A percentile compares a stretch with the other conserved stretches of the same genome.
These are phyloP conservation scores for Aureobasidium namibiae DNA, from an alignment of 2,329 filamentous ascomycete species.

Conservation along the genomic window DNA sequence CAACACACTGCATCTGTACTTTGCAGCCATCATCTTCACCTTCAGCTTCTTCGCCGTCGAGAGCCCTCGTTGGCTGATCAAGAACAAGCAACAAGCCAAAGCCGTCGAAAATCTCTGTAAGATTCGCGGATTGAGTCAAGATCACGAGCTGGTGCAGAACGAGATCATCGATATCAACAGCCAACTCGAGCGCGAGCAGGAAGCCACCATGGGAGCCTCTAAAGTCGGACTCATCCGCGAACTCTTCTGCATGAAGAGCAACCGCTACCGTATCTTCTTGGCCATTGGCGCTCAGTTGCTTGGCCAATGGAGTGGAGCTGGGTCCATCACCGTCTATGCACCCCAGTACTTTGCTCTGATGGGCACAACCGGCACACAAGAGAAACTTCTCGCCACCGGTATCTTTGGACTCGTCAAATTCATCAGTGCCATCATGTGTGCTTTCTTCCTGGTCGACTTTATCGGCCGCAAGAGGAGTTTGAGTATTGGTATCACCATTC, in stretches of 20 bases:
- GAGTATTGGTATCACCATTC: slow-evolving; percentile 40
- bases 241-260: slow-evolving; percentile 57
- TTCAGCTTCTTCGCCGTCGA: slow-evolving; percentile 45
- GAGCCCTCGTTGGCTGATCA: slow-evolving; percentile 27
- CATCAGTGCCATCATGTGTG: slow-evolving; percentile 56
- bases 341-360: slow-evolving; percentile 65
- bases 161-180: slow-evolving; percentile 58
- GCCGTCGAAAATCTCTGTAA: slow-evolving; percentile 23
- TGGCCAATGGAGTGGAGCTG: slow-evolving; percentile 57
- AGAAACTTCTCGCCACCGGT: slow-evolving; percentile 64
- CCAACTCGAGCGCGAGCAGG: slow-evolving; percentile 61
- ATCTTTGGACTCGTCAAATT: slow-evolving; percentile 73
- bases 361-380: slow-evolving; percentile 58
- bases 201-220: slow-evolving; percentile 59
- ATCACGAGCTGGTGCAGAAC: slow-evolving; percentile 26
- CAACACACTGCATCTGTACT: slow-evolving; percentile 69
- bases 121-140: slow-evolving; percentile 22
- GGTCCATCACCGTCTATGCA: slow-evolving; percentile 69
- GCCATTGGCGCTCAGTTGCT: slow-evolving; percentile 61
- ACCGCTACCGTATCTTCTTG: slow-evolving; percentile 66
- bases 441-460: slow-evolving; percentile 70
- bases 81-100: slow-evolving; percentile 24
- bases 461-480: slow-evolving; percentile 61
- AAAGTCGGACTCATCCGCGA: slow-evolving; percentile 60
- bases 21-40: slow-evolving; percentile 61